Conservation (phyloP, 257 asterid genomes). For the Solanum clarkiae region DNA sequence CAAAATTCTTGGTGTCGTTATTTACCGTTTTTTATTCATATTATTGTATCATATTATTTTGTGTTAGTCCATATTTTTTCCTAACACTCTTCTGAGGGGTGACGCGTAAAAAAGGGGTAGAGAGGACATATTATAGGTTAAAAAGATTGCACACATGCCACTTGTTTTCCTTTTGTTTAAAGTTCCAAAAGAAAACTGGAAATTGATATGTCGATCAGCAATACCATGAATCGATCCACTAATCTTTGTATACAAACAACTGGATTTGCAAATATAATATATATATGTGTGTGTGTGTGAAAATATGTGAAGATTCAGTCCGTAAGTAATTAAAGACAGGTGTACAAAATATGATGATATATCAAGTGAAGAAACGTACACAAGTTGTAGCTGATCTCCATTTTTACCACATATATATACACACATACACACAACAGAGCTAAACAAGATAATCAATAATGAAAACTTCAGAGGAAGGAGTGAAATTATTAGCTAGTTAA, state of each 20-base stretch:
- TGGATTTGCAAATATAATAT: neutral
- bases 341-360: too few species aligned
- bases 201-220: neutral
- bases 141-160: neutral
- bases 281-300: too few species aligned
- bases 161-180: neutral
- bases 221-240: neutral
- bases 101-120: neutral
- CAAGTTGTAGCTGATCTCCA: neutral
- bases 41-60: too few species aligned
- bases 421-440: neutral
- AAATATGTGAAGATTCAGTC: neutral
- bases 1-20: too few species aligned
- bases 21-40: too few species aligned
- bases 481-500: neutral
- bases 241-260: neutral
- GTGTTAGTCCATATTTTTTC: too few species aligned
- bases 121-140: neutral
- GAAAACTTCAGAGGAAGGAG: neutral
- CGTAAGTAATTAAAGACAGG: neutral
- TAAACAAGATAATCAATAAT: neutral
- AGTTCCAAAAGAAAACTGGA: neutral
- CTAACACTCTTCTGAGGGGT: too few species aligned
- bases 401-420: neutral
- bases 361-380: neutral